These are phyloP conservation scores for Trichoderma citrinoviride DNA, from an alignment of 2,329 filamentous ascomycete genomes.

Conservation along the genomic window DNA sequence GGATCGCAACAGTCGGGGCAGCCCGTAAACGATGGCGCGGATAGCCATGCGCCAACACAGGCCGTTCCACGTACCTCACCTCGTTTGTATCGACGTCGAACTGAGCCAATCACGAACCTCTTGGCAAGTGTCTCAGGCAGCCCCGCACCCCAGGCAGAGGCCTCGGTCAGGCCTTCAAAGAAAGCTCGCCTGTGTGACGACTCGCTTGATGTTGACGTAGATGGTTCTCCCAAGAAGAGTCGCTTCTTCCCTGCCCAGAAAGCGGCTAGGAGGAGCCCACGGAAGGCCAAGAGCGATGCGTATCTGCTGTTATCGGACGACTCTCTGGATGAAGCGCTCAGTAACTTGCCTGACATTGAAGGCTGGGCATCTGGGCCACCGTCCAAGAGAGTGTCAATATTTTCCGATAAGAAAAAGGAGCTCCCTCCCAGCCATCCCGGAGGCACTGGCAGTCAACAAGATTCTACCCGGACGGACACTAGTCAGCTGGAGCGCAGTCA, in stretches of 20 bases:
- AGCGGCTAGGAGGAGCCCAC: conserved; percentile 28
- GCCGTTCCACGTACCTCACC: conserved; percentile 35
- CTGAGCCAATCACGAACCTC: conserved; percentile 50
- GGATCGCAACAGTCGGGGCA: conserved; percentile 29
- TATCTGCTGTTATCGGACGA: conserved; percentile 57
- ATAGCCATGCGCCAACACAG: conserved; percentile 17
- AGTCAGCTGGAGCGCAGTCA: conserved; percentile 17
- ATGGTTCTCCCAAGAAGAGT: conserved; percentile 45
- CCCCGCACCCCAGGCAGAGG: conserved; percentile 26
- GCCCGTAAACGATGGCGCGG: conserved; percentile 20
- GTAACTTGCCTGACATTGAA: conserved; percentile 51
- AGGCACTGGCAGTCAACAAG: background rate
- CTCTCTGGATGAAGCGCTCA: conserved; percentile 54
- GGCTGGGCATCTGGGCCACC: conserved; percentile 42
- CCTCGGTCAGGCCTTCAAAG: conserved; percentile 47
- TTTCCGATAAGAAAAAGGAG: conserved; percentile 41
- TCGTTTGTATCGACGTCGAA: conserved; percentile 48
- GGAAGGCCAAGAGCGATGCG: conserved; percentile 38
- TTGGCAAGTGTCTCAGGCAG: conserved; percentile 33
- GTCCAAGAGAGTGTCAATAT: conserved; percentile 42
- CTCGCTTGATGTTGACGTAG: conserved; percentile 31
- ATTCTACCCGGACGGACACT: background rate
- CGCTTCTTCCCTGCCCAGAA: conserved; percentile 50
- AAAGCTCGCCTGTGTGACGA: conserved; percentile 56
- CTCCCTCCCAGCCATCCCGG: background rate